Base-by-base conservation (phyloP, 2,329 filamentous ascomycete genomes). In the Colletotrichum cereale region DNA sequence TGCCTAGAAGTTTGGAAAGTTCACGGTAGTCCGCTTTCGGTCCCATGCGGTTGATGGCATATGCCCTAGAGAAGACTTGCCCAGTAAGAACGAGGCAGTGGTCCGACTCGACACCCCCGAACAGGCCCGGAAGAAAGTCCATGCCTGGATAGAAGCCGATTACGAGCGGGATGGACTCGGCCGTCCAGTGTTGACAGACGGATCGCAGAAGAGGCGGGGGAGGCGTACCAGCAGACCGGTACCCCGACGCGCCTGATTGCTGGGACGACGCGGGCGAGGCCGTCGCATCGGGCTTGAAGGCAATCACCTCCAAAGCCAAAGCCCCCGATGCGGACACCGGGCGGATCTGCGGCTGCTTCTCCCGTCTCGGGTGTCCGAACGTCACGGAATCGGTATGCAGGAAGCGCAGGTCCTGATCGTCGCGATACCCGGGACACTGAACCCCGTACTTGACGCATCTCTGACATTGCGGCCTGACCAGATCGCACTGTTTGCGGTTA, bases 401-500 rank as follows among this genome's bases (percentile, higher is more conserved):
- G 67, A 84, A 84, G 72, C 83, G 79, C 42, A 84, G 78, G 55
- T 82, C 81, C 34, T 82, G 77, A 62, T 81, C 79, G 67, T 82
- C 78, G 11, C 82, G 78, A 65, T 84, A 84, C 3, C 82, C 82
- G 0, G 82, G 82, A 26, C 82, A 84, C 24, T 78, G 76, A 40
- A 75, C 76, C 53, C 82, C 82, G 72, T 84, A 84, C 69, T 83
- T 84, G 76, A 79, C 76, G 73, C 82, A 84, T 75, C 82, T 76
- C 63, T 81, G 78, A 65, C 82, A 84, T 8, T 76, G 76, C 5
- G 82, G 82, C n/a, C 80, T 80, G 21, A 61, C 78, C 21, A 84
- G 80, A 70, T 84, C 82, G 66, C 82, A 84, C 82, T 84, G n/a
- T 12, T 62, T 24, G 34, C 26, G 18, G 74, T 66, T 48, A 34